phyloP scores from a whole-genome alignment of 2,329 filamentous ascomycete genomes.

The Aspergillus oerlinghausenensis region DNA sequence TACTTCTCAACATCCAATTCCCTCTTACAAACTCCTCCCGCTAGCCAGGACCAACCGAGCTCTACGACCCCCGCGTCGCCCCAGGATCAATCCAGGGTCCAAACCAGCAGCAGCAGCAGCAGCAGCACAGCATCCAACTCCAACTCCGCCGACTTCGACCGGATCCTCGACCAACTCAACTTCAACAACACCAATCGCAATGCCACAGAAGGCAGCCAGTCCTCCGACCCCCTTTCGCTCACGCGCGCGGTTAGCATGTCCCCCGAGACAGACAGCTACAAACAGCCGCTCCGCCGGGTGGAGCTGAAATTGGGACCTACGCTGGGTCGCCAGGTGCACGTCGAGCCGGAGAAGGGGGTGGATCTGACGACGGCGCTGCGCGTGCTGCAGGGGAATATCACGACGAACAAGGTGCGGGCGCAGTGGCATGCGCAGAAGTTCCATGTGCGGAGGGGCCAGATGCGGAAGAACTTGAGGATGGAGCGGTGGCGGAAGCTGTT shows the following conservation, averaged over 20 bases:
- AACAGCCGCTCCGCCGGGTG: conserved; percentile 19
- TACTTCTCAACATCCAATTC: conserved; percentile 11
- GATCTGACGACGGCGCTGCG: conserved; percentile 29
- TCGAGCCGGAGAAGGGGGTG: conserved; percentile 30
- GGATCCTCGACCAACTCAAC: conserved; percentile 31
- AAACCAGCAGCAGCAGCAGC: neutral
- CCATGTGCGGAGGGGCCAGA: conserved; percentile 40
- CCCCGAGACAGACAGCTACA: conserved; percentile 14
- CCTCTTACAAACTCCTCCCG: conserved; percentile 21
- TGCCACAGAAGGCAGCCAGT: neutral
- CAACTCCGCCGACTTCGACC: conserved; percentile 23
- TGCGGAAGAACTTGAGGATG: conserved; percentile 36
- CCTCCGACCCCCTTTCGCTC: conserved; percentile 13
- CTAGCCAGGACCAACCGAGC: conserved; percentile 4
- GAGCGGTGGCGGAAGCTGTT: conserved; percentile 43
- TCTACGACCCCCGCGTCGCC: conserved; percentile 6
- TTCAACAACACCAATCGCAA: conserved; percentile 11
- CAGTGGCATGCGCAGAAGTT: conserved; percentile 34
- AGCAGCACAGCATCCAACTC: neutral
- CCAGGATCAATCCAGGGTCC: conserved; percentile 1
- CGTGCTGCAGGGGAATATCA: conserved; percentile 21
- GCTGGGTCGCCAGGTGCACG: conserved; percentile 32
- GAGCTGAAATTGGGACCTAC: conserved; percentile 35
- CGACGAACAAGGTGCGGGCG: conserved; percentile 30
- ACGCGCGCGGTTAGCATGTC: conserved; percentile 18